These are phyloP conservation scores for Metschnikowia cubensis DNA, from an alignment of 805 yeast species.

Conservation along the genomic window DNA sequence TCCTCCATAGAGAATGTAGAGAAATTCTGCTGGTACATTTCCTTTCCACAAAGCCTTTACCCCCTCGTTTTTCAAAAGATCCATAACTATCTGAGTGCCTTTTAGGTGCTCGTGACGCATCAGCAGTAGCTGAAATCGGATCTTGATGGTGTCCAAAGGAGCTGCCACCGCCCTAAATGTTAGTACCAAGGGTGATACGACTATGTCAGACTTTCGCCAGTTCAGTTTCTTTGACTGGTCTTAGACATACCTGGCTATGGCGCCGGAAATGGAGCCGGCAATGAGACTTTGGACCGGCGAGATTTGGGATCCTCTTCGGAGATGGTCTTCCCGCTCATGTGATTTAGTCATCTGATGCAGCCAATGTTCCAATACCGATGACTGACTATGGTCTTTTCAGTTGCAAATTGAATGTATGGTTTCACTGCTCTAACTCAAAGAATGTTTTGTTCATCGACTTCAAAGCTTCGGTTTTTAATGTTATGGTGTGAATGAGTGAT, in stretches of 20 bases:
- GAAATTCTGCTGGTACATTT: conserved; percentile 82
- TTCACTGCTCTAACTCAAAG: too few relatives aligned
- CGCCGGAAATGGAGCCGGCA: conserved; percentile 55
- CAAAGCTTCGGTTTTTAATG: too few relatives aligned
- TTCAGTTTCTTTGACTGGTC: too few relatives aligned
- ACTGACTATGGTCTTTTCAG: too few relatives aligned
- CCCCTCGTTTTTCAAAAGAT: conserved; percentile 62
- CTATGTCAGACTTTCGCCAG: too few relatives aligned
- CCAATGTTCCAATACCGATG: background rate
- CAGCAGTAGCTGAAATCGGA: conserved; percentile 63
- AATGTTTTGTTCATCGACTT: too few relatives aligned
- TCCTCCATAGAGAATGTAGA: conserved; percentile 84
- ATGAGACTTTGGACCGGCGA: conserved; percentile 50
- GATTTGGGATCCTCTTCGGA: conserved; percentile 49
- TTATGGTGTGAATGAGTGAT: background rate
- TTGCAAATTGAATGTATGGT: too few relatives aligned
- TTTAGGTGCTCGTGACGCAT: conserved; percentile 5
- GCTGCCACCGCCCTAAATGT: conserved; percentile 56
- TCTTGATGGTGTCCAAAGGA: conserved; percentile 76
- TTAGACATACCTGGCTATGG: conserved; percentile 37
- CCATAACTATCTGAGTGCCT: conserved; percentile 35
- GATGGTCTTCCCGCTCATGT: conserved; percentile 36
- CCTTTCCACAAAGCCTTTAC: conserved; percentile 89
- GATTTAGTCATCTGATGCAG: background rate
- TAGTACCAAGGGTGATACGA: conserved; percentile 13